Conservation (phyloP, 2,329 filamentous ascomycete species). For the Lachnellula suecica region DNA sequence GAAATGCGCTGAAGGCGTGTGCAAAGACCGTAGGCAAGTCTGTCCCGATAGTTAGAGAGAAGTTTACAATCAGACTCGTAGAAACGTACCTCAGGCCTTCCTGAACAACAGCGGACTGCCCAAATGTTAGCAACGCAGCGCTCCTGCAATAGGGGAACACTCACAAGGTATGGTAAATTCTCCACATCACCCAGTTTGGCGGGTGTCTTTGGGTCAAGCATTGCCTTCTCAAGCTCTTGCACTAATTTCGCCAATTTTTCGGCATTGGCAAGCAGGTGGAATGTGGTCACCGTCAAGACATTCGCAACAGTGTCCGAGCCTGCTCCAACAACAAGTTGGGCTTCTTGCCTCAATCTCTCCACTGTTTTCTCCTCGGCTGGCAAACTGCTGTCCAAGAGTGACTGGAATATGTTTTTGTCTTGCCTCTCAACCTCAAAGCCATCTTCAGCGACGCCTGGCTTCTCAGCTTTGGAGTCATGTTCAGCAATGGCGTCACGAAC, state of each 20-base stretch:
- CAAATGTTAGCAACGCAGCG: background rate
- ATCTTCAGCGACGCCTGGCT: background rate
- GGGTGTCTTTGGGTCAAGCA: slow-evolving; percentile 10
- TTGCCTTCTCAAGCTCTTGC: slow-evolving; percentile 15
- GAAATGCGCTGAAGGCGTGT: slow-evolving; percentile 30
- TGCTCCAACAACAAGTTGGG: slow-evolving; percentile 11
- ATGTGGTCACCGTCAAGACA: slow-evolving; percentile 6
- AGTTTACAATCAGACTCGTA: background rate
- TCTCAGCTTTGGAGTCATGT: slow-evolving; percentile 3
- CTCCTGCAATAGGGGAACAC: background rate
- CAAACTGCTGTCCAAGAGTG: slow-evolving; percentile 17
- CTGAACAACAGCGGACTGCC: slow-evolving; percentile 13
- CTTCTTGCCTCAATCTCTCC: slow-evolving; percentile 11
- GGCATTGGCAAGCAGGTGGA: slow-evolving; percentile 10
- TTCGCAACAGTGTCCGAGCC: slow-evolving; percentile 12
- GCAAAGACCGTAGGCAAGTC: slow-evolving; percentile 27
- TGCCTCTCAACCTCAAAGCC: slow-evolving; percentile 3
- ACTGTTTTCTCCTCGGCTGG: slow-evolving; percentile 17
- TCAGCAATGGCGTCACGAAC: slow-evolving; percentile 7
- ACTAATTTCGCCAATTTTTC: slow-evolving; percentile 17
- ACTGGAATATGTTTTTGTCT: slow-evolving; percentile 17
- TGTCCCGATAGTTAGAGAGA: background rate
- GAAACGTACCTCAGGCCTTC: slow-evolving; percentile 16
- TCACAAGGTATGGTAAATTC: slow-evolving; percentile 21
- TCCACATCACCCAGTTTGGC: slow-evolving; percentile 23